phyloP scores from a whole-genome alignment of 1,284 basidiomycete genomes.

The Ganoderma resinaceum region DNA sequence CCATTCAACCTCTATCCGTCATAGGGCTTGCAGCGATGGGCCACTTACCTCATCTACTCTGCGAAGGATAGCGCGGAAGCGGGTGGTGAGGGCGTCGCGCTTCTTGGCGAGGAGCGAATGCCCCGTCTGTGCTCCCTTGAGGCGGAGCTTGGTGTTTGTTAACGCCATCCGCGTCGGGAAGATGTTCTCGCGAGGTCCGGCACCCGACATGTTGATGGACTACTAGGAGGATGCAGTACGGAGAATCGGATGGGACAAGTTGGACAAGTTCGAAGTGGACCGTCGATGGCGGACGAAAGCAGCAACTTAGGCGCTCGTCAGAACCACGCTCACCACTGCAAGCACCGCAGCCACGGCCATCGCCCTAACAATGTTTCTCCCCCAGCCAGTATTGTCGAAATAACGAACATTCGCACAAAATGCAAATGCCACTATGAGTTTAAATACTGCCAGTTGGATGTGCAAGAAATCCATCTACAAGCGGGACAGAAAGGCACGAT shows the following conservation, averaged over 20 bases:
- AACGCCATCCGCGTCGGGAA: slow-evolving; percentile 96
- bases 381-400: neutral
- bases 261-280: slow-evolving; percentile 4
- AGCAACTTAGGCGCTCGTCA: slow-evolving; percentile 14
- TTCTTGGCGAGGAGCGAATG: slow-evolving; percentile 98
- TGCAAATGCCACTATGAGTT: neutral
- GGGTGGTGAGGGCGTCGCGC: slow-evolving; percentile 92
- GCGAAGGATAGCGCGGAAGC: slow-evolving; percentile 88
- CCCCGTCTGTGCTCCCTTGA: slow-evolving; percentile 97
- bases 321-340: neutral
- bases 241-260: too few species aligned
- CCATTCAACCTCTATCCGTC: neutral
- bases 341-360: neutral
- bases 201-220: slow-evolving; percentile 75
- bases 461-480: neutral
- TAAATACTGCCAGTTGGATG: neutral
- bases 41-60: slow-evolving; percentile 91
- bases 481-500: neutral
- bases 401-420: neutral
- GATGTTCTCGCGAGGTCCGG: slow-evolving; percentile 88
- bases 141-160: slow-evolving; percentile 90
- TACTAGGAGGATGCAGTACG: neutral
- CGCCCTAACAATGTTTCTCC: neutral
- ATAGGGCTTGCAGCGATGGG: neutral
- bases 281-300: slow-evolving; percentile 14